phyloP scores from a whole-genome alignment of 192 early-diverging fungal species.

The Chytriomyces confervae region DNA sequence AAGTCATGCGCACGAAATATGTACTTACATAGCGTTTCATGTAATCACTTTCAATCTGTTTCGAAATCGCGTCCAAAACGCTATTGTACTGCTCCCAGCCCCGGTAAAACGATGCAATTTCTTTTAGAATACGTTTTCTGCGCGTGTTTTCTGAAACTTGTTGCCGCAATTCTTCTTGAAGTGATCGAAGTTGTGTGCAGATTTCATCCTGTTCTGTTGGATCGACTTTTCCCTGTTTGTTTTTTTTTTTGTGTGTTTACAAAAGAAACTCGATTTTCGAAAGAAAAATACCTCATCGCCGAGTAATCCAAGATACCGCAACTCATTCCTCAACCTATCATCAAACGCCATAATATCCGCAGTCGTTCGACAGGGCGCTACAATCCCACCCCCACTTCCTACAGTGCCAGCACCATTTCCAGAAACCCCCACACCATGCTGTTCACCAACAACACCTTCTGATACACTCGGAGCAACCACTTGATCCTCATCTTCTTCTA shows the following conservation, averaged over 20 bases:
- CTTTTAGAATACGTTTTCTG: slow-evolving; percentile 70
- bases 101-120: slow-evolving; percentile 73
- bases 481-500: slow-evolving; percentile 44
- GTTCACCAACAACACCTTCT: background rate
- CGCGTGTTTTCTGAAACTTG: slow-evolving; percentile 69
- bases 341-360: slow-evolving; percentile 74
- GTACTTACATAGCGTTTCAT: slow-evolving; percentile 72
- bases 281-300: slow-evolving; percentile 67
- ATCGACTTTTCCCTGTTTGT: slow-evolving; percentile 1
- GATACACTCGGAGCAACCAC: background rate
- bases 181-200: slow-evolving; percentile 56
- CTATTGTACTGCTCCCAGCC: slow-evolving; percentile 87
- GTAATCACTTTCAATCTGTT: slow-evolving; percentile 87
- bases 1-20: too few species aligned
- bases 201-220: slow-evolving; percentile 58
- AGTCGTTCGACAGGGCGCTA: slow-evolving; percentile 27
- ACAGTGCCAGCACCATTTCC: too few species aligned
- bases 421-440: too few species aligned
- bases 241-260: background rate
- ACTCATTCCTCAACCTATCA: slow-evolving; percentile 80
- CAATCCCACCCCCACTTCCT: background rate
- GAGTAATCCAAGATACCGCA: slow-evolving; percentile 81
- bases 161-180: slow-evolving; percentile 76
- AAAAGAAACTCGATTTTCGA: background rate
- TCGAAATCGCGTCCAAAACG: slow-evolving; percentile 86